Evolutionary conservation across 2,329 filamentous ascomycete species (phyloP), one percentile per base, ranked within the genome.

Genomic region (Paramyrothecium roridum): DNA sequence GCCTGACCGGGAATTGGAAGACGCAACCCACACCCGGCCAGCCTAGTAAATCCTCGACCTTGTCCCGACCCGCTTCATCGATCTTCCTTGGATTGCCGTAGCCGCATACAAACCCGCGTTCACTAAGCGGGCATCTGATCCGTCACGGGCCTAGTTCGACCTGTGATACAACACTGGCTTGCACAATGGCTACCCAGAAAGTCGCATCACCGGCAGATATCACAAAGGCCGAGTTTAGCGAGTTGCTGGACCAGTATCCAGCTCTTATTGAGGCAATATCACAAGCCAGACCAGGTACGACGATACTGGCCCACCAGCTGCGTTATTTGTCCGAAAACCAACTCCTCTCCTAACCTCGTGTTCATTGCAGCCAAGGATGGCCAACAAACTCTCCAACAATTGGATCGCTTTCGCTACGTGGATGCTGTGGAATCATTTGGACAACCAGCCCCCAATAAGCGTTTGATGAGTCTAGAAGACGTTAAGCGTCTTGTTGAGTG

Each of bases 401-500:
- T 91, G 20, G 87, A 90, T 58, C 60, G 74, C 1, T 84, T 81
- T 62, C 82, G 88, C 55, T 86, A 87, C 63, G 68, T 70, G 10
- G 75, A 78, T 21, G 82, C 86, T 2, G 75, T 80, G 1, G 63
- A 69, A 2, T 59, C 63, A 2, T 84, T 88, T 57, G 61, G 70
- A 8, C 62, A 72, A 17, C 61, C 66, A 6, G 61, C 64, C 20
- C 59, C 68, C 11, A 64, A n/a, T n/a, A n/a, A 65, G 17, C 67
- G 68, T 4, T 59, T 68, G 12, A 81, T 90, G 73, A 72, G 67
- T 2, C 79, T 84, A 49, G 74, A 79, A 1, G 81, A 90, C 63
- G 74, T 90, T 34, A 79, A 83, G 62, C 74, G 64, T 20, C 75
- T 91, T 3, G 81, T 90, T 11, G 80, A 87, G 49, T 91, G 88